A percentile compares a stretch with the other conserved stretches of the same genome.
These are phyloP conservation scores for Cladosporium sp. DNA, from an alignment of 2,329 filamentous ascomycete genomes.

Conservation along the genomic window DNA sequence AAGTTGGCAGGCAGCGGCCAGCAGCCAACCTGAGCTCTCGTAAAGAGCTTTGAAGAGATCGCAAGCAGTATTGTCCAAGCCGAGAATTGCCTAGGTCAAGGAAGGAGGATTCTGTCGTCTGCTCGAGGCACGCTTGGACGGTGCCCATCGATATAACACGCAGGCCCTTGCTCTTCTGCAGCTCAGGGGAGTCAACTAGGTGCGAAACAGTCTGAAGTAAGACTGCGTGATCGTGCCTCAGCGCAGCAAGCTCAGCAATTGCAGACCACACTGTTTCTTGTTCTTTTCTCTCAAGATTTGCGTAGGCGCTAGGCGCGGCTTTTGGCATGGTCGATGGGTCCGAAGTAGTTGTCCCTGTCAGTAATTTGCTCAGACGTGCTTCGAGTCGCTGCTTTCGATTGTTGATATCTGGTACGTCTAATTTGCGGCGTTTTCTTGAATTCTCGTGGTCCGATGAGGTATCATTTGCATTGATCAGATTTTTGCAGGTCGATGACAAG, in stretches of 20 bases:
- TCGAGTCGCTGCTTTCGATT: neutral
- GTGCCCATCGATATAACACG: slow-evolving; percentile 69
- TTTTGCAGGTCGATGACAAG: neutral
- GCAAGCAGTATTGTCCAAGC: slow-evolving; percentile 75
- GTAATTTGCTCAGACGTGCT: slow-evolving; percentile 12
- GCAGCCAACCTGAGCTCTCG: slow-evolving; percentile 81
- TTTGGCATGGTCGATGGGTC: slow-evolving; percentile 19
- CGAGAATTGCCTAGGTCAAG: slow-evolving; percentile 64
- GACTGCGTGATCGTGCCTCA: slow-evolving; percentile 14
- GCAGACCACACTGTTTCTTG: slow-evolving; percentile 24
- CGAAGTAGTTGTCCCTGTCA: slow-evolving; percentile 17
- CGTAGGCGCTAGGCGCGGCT: slow-evolving; percentile 19
- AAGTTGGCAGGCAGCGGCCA: slow-evolving; percentile 55
- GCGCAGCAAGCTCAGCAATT: slow-evolving; percentile 19
- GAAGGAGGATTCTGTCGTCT: slow-evolving; percentile 57
- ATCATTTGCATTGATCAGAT: neutral
- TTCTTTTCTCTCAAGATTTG: slow-evolving; percentile 16
- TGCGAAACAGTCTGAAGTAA: slow-evolving; percentile 13
- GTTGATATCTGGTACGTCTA: neutral
- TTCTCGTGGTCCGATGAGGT: neutral
- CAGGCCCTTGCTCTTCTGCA: slow-evolving; percentile 51
- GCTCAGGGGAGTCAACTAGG: slow-evolving; percentile 36
- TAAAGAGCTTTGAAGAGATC: slow-evolving; percentile 75
- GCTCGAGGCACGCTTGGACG: slow-evolving; percentile 64
- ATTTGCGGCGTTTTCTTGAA: neutral